Conservation (phyloP, 176 grass and related monocot species). For the Aegilops umbellulata region DNA sequence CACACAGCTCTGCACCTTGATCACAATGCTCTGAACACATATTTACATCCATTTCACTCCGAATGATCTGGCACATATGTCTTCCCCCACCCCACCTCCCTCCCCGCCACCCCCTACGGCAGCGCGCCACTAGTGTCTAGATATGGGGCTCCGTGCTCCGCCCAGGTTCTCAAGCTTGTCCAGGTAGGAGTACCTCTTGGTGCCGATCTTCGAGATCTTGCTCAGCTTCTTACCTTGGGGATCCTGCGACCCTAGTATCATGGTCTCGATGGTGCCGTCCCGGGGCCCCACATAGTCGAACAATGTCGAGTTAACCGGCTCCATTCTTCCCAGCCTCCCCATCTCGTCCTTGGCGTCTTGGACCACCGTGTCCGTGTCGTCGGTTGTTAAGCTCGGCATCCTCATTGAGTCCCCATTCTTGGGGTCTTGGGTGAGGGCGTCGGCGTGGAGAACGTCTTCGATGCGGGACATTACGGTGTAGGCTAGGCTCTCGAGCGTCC, state of each 20-base stretch:
- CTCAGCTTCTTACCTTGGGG: constrained; percentile 23
- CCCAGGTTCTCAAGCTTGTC: constrained; percentile 49
- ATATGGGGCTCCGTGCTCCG: constrained; percentile 47
- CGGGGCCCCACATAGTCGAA: constrained; percentile 18
- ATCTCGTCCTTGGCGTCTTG: constrained; percentile 43
- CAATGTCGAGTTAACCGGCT: constrained; percentile 15
- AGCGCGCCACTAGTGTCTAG: constrained; percentile 38
- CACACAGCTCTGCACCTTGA: not conserved
- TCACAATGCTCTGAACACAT: constrained; percentile 17
- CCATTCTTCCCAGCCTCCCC: constrained; percentile 46
- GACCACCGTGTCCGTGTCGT: constrained; percentile 26
- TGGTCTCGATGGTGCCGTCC: constrained; percentile 17
- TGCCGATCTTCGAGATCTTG: constrained; percentile 30
- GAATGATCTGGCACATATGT: constrained; percentile 16
- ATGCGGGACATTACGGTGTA: constrained; percentile 79
- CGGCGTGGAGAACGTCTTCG: constrained; percentile 61
- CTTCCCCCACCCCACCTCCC: no score
- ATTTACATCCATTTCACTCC: constrained; percentile 33
- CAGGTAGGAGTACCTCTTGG: constrained; percentile 40
- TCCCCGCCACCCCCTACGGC: not conserved
- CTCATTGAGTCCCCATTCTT: constrained; percentile 11
- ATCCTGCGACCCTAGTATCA: not conserved
- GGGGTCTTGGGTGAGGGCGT: constrained; percentile 39
- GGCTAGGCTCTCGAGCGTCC: constrained; percentile 70
- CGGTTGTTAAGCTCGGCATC: constrained; percentile 6